Conservation (phyloP, 2,329 filamentous ascomycete genomes). For the Berkeleyomyces basicola region DNA sequence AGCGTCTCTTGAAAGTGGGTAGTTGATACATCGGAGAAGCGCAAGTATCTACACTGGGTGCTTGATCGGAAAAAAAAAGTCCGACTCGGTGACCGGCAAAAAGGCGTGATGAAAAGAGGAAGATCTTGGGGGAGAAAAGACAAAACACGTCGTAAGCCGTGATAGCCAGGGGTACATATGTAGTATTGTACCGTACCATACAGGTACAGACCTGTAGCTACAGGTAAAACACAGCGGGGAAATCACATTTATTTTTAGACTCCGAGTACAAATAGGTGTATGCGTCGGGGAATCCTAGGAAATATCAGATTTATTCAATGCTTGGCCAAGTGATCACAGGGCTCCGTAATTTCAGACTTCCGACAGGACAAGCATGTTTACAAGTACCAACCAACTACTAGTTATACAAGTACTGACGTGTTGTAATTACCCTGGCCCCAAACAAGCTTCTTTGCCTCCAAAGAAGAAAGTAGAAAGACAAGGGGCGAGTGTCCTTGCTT, state of each 20-base stretch:
- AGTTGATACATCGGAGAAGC: too few species aligned
- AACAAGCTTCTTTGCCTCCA: not conserved
- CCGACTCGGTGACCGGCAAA: not conserved
- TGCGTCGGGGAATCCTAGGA: not conserved
- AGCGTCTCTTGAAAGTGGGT: too few species aligned
- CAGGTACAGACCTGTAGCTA: not conserved
- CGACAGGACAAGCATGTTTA: not conserved
- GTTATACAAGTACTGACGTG: too few species aligned
- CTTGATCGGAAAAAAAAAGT: not conserved
- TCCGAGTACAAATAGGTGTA: not conserved
- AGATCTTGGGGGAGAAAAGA: not conserved
- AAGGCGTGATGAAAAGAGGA: not conserved
- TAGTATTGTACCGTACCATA: not conserved
- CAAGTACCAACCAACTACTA: too few species aligned
- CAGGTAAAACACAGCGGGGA: not conserved
- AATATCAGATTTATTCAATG: not conserved
- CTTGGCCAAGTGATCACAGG: not conserved
- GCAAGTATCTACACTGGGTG: not conserved
- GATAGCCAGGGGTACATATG: not conserved
- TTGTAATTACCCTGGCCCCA: not conserved
- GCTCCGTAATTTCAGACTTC: conserved; percentile 2
- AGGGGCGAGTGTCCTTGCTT: not conserved
- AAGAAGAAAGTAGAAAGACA: not conserved
- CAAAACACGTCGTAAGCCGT: not conserved
- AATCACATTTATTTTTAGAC: not conserved